A percentile compares a stretch with the other conserved stretches of the same genome.
phyloP scores from a whole-genome alignment of 2,329 filamentous ascomycete species.

The Sclerotinia sclerotiorum region DNA sequence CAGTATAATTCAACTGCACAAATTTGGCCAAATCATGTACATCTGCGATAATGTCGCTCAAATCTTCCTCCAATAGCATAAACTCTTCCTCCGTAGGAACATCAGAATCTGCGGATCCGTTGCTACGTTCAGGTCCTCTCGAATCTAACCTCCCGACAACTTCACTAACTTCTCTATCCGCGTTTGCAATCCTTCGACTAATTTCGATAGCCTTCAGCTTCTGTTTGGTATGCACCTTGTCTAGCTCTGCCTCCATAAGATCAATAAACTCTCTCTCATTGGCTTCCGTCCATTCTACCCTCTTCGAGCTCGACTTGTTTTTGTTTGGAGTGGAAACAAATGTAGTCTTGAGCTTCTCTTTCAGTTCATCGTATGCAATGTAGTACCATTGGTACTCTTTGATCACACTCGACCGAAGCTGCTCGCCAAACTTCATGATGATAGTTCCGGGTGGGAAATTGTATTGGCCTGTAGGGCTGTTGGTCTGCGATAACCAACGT shows the following conservation, averaged over 20 bases:
- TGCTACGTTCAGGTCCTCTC: conserved; percentile 49
- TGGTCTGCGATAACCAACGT: conserved; percentile 27
- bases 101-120: conserved; percentile 41
- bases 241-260: conserved; percentile 85
- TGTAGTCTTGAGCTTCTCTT: conserved; percentile 77
- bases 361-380: conserved; percentile 94
- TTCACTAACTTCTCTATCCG: conserved; percentile 85
- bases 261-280: conserved; percentile 87
- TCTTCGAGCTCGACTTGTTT: conserved; percentile 49
- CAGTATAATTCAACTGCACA: conserved; percentile 96
- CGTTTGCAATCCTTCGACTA: conserved; percentile 80
- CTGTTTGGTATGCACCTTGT: conserved; percentile 97
- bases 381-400: conserved; percentile 98
- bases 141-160: conserved; percentile 75
- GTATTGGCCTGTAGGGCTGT: conserved; percentile 27
- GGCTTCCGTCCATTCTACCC: conserved; percentile 80
- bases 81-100: conserved; percentile 87
- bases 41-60: conserved; percentile 97
- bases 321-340: conserved; percentile 54
- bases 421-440: conserved; percentile 88
- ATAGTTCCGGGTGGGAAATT: conserved; percentile 49
- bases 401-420: conserved; percentile 92
- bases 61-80: conserved; percentile 85
- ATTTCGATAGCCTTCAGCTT: conserved; percentile 97
- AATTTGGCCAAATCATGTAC: conserved; percentile 98